phyloP scores from a whole-genome alignment of 75 land plant species.

The Pseudotsuga menziesii region DNA sequence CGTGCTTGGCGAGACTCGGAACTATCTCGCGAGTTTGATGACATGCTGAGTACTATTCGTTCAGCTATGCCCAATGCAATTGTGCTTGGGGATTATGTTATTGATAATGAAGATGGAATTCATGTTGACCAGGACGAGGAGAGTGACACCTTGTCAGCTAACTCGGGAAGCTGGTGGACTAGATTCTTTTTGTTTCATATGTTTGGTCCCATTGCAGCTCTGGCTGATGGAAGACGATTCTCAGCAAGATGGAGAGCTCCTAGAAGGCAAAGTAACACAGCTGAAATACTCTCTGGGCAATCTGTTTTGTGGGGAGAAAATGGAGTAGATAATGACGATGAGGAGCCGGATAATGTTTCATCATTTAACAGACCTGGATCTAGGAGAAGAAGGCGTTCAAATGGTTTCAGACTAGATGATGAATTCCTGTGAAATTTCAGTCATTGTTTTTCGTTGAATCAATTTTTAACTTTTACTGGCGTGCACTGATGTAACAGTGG shows the following conservation, averaged over 20 bases:
- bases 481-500: not conserved
- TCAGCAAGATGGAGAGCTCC: constrained; percentile 4
- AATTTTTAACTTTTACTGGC: not conserved
- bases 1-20: constrained; percentile 66
- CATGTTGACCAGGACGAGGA: constrained; percentile 23
- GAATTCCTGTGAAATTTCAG: not conserved
- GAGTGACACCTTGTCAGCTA: constrained; percentile 19
- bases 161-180: constrained; percentile 45
- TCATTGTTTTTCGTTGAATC: not conserved
- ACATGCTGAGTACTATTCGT: constrained; percentile 60
- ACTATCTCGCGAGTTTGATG: constrained; percentile 52
- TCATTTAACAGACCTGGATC: not conserved
- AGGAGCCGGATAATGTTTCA: not conserved
- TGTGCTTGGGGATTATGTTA: constrained; percentile 75
- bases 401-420: not conserved
- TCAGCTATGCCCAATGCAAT: constrained; percentile 75
- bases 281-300: not conserved
- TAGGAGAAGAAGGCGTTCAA: not conserved
- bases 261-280: not conserved
- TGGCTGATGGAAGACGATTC: not conserved
- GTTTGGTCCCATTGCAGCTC: constrained; percentile 31
- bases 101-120: constrained; percentile 47
- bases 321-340: not conserved
- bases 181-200: constrained; percentile 69
- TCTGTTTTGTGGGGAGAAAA: not conserved